Evolutionary conservation across 2,329 filamentous ascomycete genomes (phyloP).

Genomic region (Xylaria sp.): DNA sequence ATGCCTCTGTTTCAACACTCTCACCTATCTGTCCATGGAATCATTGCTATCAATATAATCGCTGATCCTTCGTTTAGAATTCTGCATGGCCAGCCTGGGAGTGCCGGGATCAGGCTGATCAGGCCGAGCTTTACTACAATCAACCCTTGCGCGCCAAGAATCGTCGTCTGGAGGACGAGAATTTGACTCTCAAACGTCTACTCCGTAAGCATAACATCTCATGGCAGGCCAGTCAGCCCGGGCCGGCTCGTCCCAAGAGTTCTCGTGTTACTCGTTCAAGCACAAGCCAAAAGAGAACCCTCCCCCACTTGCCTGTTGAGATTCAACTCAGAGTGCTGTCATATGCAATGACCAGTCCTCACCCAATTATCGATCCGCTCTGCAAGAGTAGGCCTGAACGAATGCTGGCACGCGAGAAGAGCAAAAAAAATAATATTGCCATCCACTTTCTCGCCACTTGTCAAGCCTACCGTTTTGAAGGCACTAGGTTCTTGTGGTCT

Average conservation of each 20-base stretch:
- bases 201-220: conserved; percentile 63
- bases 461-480: conserved; percentile 61
- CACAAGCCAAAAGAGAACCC: conserved; percentile 37
- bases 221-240: conserved; percentile 56
- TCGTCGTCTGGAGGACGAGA: conserved; percentile 59
- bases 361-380: conserved; percentile 65
- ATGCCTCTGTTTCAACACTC: not conserved
- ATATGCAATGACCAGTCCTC: conserved; percentile 60
- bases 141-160: conserved; percentile 60
- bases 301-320: conserved; percentile 62
- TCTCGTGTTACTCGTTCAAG: conserved; percentile 47
- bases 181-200: conserved; percentile 60
- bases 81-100: conserved; percentile 55
- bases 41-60: not conserved
- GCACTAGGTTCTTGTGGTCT: conserved; percentile 60
- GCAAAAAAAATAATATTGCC: conserved; percentile 59
- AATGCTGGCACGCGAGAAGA: conserved; percentile 56
- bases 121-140: conserved; percentile 60
- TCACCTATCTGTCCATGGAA: not conserved
- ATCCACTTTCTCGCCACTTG: conserved; percentile 65
- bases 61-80: conserved; percentile 29
- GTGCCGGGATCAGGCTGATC: conserved; percentile 63
- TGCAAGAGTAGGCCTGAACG: conserved; percentile 56
- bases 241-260: conserved; percentile 40
- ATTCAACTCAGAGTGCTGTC: conserved; percentile 63